phyloP scores from a whole-genome alignment of 2,329 filamentous ascomycete species.

The Colletotrichum incanum region DNA sequence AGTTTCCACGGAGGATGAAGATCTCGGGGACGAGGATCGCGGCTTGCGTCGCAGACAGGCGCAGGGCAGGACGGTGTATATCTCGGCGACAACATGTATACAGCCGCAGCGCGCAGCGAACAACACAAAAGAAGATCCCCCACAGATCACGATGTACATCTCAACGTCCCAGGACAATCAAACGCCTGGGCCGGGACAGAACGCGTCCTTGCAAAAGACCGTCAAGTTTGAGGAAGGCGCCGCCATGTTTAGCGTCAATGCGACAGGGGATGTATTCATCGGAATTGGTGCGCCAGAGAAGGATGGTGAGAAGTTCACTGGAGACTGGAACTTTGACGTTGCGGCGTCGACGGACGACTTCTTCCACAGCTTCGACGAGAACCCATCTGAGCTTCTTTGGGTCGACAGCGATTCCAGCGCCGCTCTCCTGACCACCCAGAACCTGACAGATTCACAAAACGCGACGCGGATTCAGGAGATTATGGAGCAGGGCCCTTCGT shows the following conservation, averaged over 20 bases:
- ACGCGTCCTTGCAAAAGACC: conserved; percentile 60
- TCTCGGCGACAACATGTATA: conserved; percentile 89
- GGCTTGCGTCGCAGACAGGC: conserved; percentile 46
- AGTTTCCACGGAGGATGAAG: conserved; percentile 41
- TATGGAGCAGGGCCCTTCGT: conserved; percentile 72
- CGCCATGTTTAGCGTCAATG: conserved; percentile 73
- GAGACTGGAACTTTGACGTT: conserved; percentile 84
- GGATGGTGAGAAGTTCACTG: conserved; percentile 69
- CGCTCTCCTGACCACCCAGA: conserved; percentile 84
- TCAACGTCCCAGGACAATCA: conserved; percentile 77
- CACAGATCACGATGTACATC: conserved; percentile 85
- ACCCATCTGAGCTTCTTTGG: conserved; percentile 75
- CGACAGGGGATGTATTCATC: conserved; percentile 80
- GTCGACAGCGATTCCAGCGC: conserved; percentile 88
- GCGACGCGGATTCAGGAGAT: conserved; percentile 69
- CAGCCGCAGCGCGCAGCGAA: conserved; percentile 75
- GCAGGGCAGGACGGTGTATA: conserved; percentile 73
- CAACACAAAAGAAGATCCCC: conserved; percentile 65
- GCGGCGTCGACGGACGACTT: conserved; percentile 85
- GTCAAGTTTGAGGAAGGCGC: conserved; percentile 78
- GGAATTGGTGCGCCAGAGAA: conserved; percentile 80
- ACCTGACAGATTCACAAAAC: conserved; percentile 73
- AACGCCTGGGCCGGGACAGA: conserved; percentile 74
- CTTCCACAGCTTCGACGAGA: conserved; percentile 78
- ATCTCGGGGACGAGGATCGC: conserved; percentile 40